Conservation (phyloP, 345 rosid genomes). For the Ceriops zippeliana region DNA sequence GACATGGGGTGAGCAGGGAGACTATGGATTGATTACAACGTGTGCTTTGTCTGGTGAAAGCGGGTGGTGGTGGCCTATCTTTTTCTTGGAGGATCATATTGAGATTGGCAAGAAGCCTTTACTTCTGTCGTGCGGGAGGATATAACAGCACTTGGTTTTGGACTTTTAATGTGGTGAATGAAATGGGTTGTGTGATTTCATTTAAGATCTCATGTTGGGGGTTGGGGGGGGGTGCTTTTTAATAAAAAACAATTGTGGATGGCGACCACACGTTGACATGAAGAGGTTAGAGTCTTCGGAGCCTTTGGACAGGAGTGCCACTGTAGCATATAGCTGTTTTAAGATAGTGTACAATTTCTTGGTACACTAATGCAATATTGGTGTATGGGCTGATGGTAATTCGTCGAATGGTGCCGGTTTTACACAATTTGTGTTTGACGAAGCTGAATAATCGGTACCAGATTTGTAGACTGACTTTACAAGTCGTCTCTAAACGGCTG, state of each 20-base stretch:
- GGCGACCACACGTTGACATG: constrained; percentile 22
- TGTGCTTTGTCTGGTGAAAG: constrained; percentile 9
- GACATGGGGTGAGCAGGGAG: background rate
- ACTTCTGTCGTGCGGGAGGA: constrained; percentile 14
- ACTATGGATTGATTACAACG: background rate
- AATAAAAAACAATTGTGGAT: constrained; percentile 6
- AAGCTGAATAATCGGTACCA: constrained; percentile 7
- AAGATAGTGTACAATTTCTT: background rate
- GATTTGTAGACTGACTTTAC: background rate
- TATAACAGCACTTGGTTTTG: constrained; percentile 9
- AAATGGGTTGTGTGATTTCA: constrained; percentile 10
- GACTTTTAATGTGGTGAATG: background rate
- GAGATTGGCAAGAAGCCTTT: background rate
- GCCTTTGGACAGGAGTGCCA: constrained; percentile 10
- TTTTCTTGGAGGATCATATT: constrained; percentile 1
- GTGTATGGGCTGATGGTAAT: background rate
- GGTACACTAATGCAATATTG: background rate
- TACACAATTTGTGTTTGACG: background rate
- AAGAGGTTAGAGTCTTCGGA: background rate
- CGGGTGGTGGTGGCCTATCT: constrained; percentile 17
- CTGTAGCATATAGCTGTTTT: too few species aligned
- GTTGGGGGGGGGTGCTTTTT: background rate
- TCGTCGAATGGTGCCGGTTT: background rate
- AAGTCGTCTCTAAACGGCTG: background rate
- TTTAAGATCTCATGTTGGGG: constrained; percentile 1